Base-by-base conservation (phyloP, 129 eudicot species). In the Arctium lappa region DNA sequence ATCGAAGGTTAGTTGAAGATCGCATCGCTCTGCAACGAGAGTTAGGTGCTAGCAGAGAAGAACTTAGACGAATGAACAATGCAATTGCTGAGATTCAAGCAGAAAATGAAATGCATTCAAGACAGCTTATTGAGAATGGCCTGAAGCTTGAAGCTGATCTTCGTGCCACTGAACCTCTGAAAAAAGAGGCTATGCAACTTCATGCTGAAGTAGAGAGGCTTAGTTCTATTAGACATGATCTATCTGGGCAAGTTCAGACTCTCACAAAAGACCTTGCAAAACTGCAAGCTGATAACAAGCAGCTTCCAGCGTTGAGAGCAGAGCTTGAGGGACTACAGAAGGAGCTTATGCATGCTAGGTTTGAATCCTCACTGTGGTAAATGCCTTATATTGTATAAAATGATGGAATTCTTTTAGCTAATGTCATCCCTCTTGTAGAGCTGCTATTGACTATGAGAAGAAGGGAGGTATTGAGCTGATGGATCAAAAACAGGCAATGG, bases 271-370 rank as follows among this genome's bases (percentile, higher is more conserved):
- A 93, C 48, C 66, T 88, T 70, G 83, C 79, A 16, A 91, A 86
- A 83, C 75, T 89, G 63, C 82, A 84, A 88, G 91, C 90, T 82
- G 97, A 87, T 65, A 93, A 91, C 85, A 83, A 93, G 79, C 94
- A 93, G 85, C 91, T 93, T 85, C 94, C 97, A 6, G 78, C 48
- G 22, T 76, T 93, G 72, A 88, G 86, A 87, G 80, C 89, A 71
- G 98, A 91, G 83, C 62, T 86, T 36, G 95, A 93, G 66, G 93
- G 93, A 63, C 80, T 93, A 42, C 97, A 88, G 75, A 88, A 93
- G 85, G 91, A 93, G 84, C 90, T 93, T 76, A 71, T 90, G 89
- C 97, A 85, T 42, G 94, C 94, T 34, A 93, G 98, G 98, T 92
- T 78, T 88, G 85, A 75, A 79, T 85, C 32, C 33, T 33, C 46